Percentiles rank a stretch among this genome's conserved stretches.
Evolutionary conservation across 225 moss, liverwort and hornwort genomes (phyloP).

Genomic region (Asterella californica): DNA sequence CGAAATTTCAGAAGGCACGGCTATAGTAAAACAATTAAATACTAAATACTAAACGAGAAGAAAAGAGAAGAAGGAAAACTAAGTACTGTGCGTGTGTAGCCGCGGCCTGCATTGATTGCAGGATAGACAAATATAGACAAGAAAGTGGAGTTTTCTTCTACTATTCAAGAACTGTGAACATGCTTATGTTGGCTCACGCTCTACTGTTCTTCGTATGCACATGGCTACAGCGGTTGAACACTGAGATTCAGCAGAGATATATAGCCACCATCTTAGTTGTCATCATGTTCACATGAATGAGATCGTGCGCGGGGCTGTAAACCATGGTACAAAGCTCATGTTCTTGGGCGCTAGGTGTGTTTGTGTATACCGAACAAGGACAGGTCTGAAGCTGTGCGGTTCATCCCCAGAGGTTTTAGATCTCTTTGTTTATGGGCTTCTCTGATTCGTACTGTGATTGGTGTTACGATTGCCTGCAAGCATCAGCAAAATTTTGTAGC

Average conservation of each 20-base stretch:
- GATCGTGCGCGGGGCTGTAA: background rate
- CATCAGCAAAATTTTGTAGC: background rate
- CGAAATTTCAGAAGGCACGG: too few relatives aligned
- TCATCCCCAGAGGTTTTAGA: background rate
- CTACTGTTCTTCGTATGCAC: background rate
- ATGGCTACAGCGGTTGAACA: background rate
- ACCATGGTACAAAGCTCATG: background rate
- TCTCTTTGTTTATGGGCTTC: constrained; percentile 2
- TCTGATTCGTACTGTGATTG: background rate
- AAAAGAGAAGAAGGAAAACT: too few relatives aligned
- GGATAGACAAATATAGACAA: background rate
- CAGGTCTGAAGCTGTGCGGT: background rate
- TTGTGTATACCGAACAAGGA: background rate
- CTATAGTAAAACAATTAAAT: too few relatives aligned
- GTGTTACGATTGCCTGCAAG: background rate
- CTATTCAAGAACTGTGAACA: background rate
- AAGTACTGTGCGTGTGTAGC: too few relatives aligned
- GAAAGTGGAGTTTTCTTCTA: background rate
- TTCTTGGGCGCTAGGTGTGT: background rate
- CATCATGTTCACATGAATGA: background rate
- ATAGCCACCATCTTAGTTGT: background rate
- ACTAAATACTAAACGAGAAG: too few relatives aligned
- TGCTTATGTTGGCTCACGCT: background rate
- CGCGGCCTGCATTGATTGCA: too few relatives aligned
- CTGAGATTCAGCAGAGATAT: background rate